Percentiles rank a stretch among this genome's conserved stretches.
Evolutionary conservation across 2,329 filamentous ascomycete genomes (phyloP).

Genomic region (Penicillium sp.): DNA sequence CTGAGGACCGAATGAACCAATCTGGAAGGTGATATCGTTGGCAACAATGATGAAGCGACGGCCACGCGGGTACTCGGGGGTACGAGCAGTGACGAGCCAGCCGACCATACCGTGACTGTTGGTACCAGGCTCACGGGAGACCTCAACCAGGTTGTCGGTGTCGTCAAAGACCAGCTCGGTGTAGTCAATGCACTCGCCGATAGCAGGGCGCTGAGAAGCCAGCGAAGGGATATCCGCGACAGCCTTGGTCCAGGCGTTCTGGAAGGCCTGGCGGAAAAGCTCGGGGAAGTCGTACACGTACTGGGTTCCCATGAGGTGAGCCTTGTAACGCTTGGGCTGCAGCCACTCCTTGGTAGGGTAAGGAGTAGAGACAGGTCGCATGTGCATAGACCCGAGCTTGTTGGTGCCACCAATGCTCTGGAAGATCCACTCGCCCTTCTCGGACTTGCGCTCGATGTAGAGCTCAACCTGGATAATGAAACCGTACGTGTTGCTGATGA

Average conservation of each 20-base stretch:
- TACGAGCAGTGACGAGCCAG: conserved; percentile 91
- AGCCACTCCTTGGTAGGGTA: conserved; percentile 98
- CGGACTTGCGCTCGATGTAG: conserved; percentile 95
- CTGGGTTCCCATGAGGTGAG: conserved; percentile 97
- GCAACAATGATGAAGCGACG: conserved; percentile 92
- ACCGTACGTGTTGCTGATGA: conserved; percentile 97
- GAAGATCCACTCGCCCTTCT: conserved; percentile 98
- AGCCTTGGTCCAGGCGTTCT: conserved; percentile 84
- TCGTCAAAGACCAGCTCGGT: conserved; percentile 94
- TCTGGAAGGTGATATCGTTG: conserved; percentile 99
- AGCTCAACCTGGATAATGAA: conserved; percentile 97
- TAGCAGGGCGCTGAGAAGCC: conserved; percentile 72
- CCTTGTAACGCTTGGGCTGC: conserved; percentile 98
- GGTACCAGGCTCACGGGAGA: conserved; percentile 88
- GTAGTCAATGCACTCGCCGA: conserved; percentile 89
- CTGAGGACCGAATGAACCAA: conserved; percentile 91
- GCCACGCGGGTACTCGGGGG: conserved; percentile 89
- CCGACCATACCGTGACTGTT: conserved; percentile 98
- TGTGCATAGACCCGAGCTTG: conserved; percentile 92
- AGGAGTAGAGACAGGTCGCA: conserved; percentile 82
- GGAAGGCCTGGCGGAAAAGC: conserved; percentile 94
- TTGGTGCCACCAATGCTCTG: conserved; percentile 93
- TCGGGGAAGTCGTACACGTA: conserved; percentile 99
- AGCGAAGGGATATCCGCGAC: conserved; percentile 69
- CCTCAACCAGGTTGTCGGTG: conserved; percentile 83